A percentile compares a stretch with the other conserved stretches of the same genome.
Conservation (phyloP, 805 yeast genomes). For the Candida cerambycidarum region DNA sequence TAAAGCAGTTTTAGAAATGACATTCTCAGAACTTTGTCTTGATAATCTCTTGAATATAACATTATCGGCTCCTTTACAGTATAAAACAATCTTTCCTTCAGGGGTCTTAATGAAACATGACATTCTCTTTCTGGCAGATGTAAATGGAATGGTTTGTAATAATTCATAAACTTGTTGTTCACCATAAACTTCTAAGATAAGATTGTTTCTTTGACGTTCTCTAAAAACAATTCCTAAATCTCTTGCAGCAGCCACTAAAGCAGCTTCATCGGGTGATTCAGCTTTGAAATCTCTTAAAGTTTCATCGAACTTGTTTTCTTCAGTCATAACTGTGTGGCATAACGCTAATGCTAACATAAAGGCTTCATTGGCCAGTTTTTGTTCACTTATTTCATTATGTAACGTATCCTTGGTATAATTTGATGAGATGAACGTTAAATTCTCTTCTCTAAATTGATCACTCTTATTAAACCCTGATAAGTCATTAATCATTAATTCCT, state of each 20-base stretch:
- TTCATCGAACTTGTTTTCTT: constrained; percentile 40
- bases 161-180: constrained; percentile 44
- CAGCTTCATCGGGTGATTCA: constrained; percentile 83
- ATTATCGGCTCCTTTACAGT: constrained; percentile 76
- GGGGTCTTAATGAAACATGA: constrained; percentile 58
- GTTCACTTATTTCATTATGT: constrained; percentile 26
- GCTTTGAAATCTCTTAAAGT: constrained; percentile 58
- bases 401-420: constrained; percentile 56
- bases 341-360: constrained; percentile 68
- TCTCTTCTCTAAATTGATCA: constrained; percentile 50
- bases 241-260: constrained; percentile 72
- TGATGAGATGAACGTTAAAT: constrained; percentile 62
- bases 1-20: constrained; percentile 56
- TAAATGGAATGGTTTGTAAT: constrained; percentile 59
- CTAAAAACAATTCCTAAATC: constrained; percentile 68
- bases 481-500: constrained; percentile 45
- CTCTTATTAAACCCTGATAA: constrained; percentile 35
- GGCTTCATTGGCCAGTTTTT: constrained; percentile 48
- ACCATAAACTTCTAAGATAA: constrained; percentile 48
- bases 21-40: constrained; percentile 38
- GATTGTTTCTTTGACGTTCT: constrained; percentile 51
- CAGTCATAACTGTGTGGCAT: constrained; percentile 76
- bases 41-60: constrained; percentile 50
- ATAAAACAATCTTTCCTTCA: constrained; percentile 44
- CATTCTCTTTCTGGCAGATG: constrained; percentile 77